These are phyloP conservation scores for Zopfia rhizophila DNA, from an alignment of 2,329 filamentous ascomycete genomes.

Conservation along the genomic window DNA sequence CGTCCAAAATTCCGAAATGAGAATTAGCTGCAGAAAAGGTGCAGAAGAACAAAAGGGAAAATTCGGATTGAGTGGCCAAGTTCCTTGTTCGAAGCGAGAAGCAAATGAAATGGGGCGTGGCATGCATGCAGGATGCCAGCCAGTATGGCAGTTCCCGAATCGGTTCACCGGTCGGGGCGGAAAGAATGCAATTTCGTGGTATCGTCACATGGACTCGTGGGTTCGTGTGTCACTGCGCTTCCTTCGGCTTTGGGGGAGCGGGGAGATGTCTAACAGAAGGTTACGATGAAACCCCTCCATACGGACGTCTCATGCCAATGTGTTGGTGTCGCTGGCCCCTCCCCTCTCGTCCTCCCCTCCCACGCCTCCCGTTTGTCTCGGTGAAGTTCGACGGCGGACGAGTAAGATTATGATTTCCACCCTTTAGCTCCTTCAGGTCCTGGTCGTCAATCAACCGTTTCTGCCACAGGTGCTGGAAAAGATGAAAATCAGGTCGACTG, in stretches of 20 bases:
- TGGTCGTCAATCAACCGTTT: constrained; percentile 41
- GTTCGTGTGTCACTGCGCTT: neutral
- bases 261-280: neutral
- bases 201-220: neutral
- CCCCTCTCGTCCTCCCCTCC: constrained; percentile 3
- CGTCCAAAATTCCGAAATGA: constrained; percentile 1
- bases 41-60: constrained; percentile 6
- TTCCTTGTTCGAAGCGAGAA: neutral
- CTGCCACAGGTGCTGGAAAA: constrained; percentile 44
- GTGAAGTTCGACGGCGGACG: constrained; percentile 32
- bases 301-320: constrained; percentile 10
- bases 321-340: constrained; percentile 18
- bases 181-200: constrained; percentile 8
- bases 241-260: neutral
- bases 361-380: constrained; percentile 21
- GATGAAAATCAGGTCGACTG: constrained; percentile 38
- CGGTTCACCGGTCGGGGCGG: constrained; percentile 18
- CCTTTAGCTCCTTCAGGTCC: constrained; percentile 45
- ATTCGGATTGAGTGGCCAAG: neutral
- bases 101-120: neutral
- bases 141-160: constrained; percentile 13
- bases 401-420: constrained; percentile 40
- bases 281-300: neutral
- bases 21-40: constrained; percentile 4
- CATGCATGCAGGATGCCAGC: constrained; percentile 20